Percentiles rank a stretch among this genome's conserved stretches.
These are phyloP conservation scores for Yamadazyma sp. DNA, from an alignment of 1,139 yeast species.

Conservation along the genomic window DNA sequence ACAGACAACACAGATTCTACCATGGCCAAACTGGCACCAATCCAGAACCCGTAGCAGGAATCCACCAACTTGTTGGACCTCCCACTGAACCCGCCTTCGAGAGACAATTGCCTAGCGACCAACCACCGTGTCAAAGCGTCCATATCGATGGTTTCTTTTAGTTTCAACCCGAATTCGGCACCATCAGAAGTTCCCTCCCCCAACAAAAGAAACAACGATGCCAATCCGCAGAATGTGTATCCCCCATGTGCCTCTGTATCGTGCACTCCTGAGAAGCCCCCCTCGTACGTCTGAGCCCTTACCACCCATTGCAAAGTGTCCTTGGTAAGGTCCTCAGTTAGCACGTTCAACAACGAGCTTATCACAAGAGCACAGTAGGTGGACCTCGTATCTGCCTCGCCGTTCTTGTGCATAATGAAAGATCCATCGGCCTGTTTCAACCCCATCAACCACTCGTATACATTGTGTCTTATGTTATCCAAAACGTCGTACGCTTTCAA, in stretches of 20 bases:
- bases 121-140: conserved; percentile 62
- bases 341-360: conserved; percentile 63
- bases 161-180: conserved; percentile 17
- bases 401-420: conserved; percentile 69
- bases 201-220: conserved; percentile 56
- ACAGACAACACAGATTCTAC: conserved; percentile 50
- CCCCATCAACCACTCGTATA: conserved; percentile 65
- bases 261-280: conserved; percentile 88
- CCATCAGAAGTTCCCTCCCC: conserved; percentile 19
- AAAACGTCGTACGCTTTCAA: conserved; percentile 44
- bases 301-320: conserved; percentile 63
- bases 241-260: conserved; percentile 96
- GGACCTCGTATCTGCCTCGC: conserved; percentile 87
- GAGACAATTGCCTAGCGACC: conserved; percentile 59
- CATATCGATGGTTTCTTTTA: conserved; percentile 31
- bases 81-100: conserved; percentile 88
- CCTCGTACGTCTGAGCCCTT: conserved; percentile 86
- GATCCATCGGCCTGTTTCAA: conserved; percentile 74
- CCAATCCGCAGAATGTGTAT: conserved; percentile 86
- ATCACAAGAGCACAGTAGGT: conserved; percentile 83
- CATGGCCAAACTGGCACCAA: conserved; percentile 74
- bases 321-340: conserved; percentile 59
- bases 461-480: conserved; percentile 24
- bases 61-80: conserved; percentile 92
- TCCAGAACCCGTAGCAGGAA: conserved; percentile 96